phyloP scores from a whole-genome alignment of 2,329 filamentous ascomycete genomes.

The Botrytis galanthina region DNA sequence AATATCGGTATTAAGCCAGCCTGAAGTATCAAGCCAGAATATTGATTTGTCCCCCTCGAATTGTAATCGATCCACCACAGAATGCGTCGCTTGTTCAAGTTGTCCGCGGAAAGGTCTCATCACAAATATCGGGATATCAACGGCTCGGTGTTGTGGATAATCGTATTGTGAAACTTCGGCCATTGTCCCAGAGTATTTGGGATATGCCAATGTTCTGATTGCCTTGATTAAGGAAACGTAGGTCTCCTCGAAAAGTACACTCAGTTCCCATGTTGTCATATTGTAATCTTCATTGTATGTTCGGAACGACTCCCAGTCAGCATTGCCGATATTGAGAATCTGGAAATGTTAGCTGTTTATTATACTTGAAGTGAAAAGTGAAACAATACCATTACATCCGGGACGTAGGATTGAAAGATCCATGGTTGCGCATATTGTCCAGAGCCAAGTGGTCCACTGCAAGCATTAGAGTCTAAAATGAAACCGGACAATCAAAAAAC shows the following conservation, averaged over 20 bases:
- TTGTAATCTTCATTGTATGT: slow-evolving; percentile 36
- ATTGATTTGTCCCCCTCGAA: slow-evolving; percentile 40
- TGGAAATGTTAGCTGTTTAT: slow-evolving; percentile 20
- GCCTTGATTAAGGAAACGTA: slow-evolving; percentile 41
- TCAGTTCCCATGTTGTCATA: slow-evolving; percentile 35
- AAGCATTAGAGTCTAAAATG: not conserved
- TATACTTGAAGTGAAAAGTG: not conserved
- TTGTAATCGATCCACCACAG: slow-evolving; percentile 38
- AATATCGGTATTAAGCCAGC: slow-evolving; percentile 39
- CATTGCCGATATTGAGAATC: slow-evolving; percentile 39
- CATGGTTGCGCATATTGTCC: slow-evolving; percentile 38
- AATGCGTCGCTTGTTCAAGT: slow-evolving; percentile 38
- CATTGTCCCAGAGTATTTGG: slow-evolving; percentile 22
- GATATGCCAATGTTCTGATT: slow-evolving; percentile 36
- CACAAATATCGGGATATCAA: slow-evolving; percentile 40
- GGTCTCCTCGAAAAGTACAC: slow-evolving; percentile 37
- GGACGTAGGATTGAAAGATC: slow-evolving; percentile 40
- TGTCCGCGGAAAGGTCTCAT: slow-evolving; percentile 41
- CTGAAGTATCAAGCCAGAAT: slow-evolving; percentile 43
- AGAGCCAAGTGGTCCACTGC: slow-evolving; percentile 35
- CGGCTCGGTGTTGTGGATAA: slow-evolving; percentile 28
- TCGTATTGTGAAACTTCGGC: slow-evolving; percentile 21
- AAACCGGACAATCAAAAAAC: not conserved
- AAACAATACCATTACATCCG: slow-evolving; percentile 38
- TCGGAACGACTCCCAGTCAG: slow-evolving; percentile 38